Evolutionary conservation across 257 asterid genomes (phyloP).

Genomic region (Fraxinus pennsylvanica): DNA sequence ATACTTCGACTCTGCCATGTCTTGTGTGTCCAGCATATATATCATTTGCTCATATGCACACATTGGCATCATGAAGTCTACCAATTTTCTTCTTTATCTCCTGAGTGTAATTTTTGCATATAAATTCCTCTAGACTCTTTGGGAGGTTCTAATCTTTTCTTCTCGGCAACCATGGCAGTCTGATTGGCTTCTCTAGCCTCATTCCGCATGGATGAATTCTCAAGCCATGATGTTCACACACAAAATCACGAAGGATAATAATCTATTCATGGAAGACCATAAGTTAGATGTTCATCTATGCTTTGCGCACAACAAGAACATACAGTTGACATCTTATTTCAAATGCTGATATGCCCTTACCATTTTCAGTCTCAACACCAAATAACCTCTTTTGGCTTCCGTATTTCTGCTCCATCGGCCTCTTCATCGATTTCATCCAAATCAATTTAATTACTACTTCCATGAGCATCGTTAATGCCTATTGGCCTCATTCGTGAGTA

Average conservation of each 20-base stretch:
- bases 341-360: conserved; percentile 34
- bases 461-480: too few species aligned
- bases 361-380: conserved; percentile 79
- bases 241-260: not conserved
- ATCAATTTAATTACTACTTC: too few species aligned
- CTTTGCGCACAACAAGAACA: too few species aligned
- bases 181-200: conserved; percentile 90
- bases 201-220: conserved; percentile 42
- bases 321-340: too few species aligned
- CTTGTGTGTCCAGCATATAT: conserved; percentile 88
- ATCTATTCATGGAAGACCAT: not conserved
- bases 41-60: conserved; percentile 76
- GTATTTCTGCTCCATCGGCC: too few species aligned
- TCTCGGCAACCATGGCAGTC: conserved; percentile 39
- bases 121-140: too few species aligned
- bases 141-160: too few species aligned
- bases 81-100: conserved; percentile 94
- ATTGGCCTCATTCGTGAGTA: too few species aligned
- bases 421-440: too few species aligned
- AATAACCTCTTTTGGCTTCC: conserved; percentile 52
- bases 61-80: conserved; percentile 81
- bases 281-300: too few species aligned
- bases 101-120: conserved; percentile 11
- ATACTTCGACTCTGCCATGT: conserved; percentile 78
- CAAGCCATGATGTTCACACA: conserved; percentile 5